Evolutionary conservation across 1,284 basidiomycete genomes (phyloP), one percentile per base, ranked within the genome.

Genomic region (Phylloboletellus chloephorus): DNA sequence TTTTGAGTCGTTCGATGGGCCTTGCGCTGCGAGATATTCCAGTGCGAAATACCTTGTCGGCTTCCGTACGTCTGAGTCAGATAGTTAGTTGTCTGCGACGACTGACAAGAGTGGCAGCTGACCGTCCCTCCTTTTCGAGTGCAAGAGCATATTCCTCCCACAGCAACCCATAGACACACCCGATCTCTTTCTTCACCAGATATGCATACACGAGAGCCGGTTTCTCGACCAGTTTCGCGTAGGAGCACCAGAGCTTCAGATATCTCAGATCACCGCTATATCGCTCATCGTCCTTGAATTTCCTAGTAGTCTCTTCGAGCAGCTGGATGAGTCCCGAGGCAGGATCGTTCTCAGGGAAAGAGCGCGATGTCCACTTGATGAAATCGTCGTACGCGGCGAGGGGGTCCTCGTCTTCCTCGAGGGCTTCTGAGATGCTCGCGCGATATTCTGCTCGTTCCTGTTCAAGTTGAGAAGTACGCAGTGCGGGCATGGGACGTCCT

Each of bases 231-330:
- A 79, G 74, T 34, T 76, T 74, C 2, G 88, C 81, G 59, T 92
- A 92, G 46, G 84, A 69, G 12, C 82, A 77, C 93, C 93, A 96
- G 22, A 95, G 65, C 61, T 86, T 88, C 35, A 97, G 73, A 63
- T 97, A 96, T 28, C 94, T 76, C 40, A 88, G 66, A 67, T 98
- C 94, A 48, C 83, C 81, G 54, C 79, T 79, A 66, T 95, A 98
- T 20, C 81, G 69, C 23, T 75, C 69, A 54, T 94, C 89, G 19
- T 79, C 74, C 46, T 85, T 78, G 61, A 97, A 95, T 38, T 79
- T 75, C 16, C 83, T 69, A 0, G 86, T 88, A 0, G 81, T 78
- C 49, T 82, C 76, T 52, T 92, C 87, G 0, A 93, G 68, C 4
- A 90, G 65, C 41, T 81, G 77, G 4, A 78, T 64, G n/a, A 82